Base-by-base conservation (phyloP, 768 basidiomycete species). In the Wakefieldia striispora region DNA sequence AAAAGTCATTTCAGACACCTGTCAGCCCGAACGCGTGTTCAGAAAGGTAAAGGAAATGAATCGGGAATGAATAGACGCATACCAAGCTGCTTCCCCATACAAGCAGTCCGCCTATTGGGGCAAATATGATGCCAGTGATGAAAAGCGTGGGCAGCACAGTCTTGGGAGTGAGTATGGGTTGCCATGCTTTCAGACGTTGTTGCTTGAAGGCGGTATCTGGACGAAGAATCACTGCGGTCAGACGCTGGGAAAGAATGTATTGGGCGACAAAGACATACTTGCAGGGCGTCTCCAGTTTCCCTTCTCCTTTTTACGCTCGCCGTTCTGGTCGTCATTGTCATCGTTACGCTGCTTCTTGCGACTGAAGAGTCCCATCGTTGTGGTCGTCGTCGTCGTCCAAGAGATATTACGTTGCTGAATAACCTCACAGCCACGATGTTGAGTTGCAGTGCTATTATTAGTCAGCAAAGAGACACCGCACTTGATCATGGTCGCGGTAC, bases 131-230 rank as follows among this genome's bases (percentile, higher is more conserved):
- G 39, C 91, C 97, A 60, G 98, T 84, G 63, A 97, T 83, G 71
- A 99, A 95, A 40, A 99, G 81, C 1, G 94, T 95, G 3, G 97
- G 97, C 14, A 99, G 81, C 19, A 99, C 97, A 1, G 94, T 97
- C 71, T 95, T 95, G 5, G 97, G 97, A 5, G 95, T 97, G 40
- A 98, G 80, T 66, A 99, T 98, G 9, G 97, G 97, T 78, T 99
- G 97, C 97, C 97, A 99, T 64, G 97, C 97, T 75, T 97, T 98
- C 65, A 99, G 82, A 48, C 97, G 88, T 71, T 99, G 97, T 70
- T 99, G 97, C 74, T 97, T 98, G 81, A 97, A 97, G 35, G 95
- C 95, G 51, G 95, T 97, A 72, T 97, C 93, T 97, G 13, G 49
- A 14, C 11, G 20, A 37, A 33, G 41, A 12, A 38, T 39, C 39